These are phyloP conservation scores for Cinnamomum chago DNA, from an alignment of 164 flowering plant genomes.

Conservation along the genomic window DNA sequence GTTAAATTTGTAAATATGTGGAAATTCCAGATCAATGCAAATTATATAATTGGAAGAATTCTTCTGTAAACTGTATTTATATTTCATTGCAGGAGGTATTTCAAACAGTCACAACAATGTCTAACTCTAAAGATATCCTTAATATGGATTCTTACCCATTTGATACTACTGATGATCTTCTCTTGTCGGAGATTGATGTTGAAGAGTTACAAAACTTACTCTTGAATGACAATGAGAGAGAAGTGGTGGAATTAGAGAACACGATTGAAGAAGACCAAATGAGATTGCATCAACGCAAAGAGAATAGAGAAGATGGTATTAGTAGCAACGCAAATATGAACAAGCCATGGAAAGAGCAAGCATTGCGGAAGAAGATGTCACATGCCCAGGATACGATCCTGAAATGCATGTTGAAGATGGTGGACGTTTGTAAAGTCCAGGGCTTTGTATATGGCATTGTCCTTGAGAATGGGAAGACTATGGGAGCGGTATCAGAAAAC, in stretches of 20 bases:
- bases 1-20: no score
- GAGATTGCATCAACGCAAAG: conserved; percentile 28
- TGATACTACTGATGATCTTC: conserved; percentile 9
- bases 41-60: no score
- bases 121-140: no score
- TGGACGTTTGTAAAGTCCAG: conserved; percentile 65
- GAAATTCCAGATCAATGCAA: no score
- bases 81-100: no score
- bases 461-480: conserved; percentile 86
- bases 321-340: conserved; percentile 25
- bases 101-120: no score
- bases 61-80: no score
- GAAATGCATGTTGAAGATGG: conserved; percentile 56
- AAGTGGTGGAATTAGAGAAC: conserved; percentile 32
- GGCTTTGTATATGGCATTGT: conserved; percentile 67
- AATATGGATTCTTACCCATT: no score
- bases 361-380: conserved; percentile 40
- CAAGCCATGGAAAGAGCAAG: conserved; percentile 20
- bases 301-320: conserved; percentile 20
- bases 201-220: conserved; percentile 19
- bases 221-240: conserved; percentile 35
- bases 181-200: conserved; percentile 24
- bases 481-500: conserved; percentile 81
- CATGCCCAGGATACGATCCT: conserved; percentile 58
- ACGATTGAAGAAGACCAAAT: conserved; percentile 40